Conservation (phyloP, 2,329 filamentous ascomycete genomes). For the Niveomyces coronatus region DNA sequence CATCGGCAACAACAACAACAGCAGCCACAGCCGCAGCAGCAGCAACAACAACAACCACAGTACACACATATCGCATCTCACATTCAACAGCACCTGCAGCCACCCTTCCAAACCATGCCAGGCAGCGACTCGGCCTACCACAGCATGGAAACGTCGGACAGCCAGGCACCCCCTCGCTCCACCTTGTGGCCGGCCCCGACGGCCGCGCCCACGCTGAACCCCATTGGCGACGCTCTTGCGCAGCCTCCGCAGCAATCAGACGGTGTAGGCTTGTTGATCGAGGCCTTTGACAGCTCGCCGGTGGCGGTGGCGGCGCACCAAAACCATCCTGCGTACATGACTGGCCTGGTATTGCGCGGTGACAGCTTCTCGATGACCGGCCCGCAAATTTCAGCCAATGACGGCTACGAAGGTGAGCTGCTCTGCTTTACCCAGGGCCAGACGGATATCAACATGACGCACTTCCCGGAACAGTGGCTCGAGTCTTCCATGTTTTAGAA, state of each 20-base stretch:
- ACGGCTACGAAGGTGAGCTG: constrained; percentile 37
- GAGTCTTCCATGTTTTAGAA: no score
- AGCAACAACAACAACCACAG: no score
- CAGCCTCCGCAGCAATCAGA: constrained; percentile 16
- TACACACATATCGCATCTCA: no score
- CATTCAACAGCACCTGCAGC: no score
- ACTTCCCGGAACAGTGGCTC: neutral
- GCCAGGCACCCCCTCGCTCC: no score
- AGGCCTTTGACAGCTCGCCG: constrained; percentile 27
- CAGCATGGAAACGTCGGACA: no score
- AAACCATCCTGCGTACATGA: neutral
- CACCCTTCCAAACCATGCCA: no score
- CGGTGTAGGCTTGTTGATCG: constrained; percentile 31
- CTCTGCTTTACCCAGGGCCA: constrained; percentile 32
- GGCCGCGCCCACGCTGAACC: neutral
- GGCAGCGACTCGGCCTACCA: no score
- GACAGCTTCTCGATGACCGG: constrained; percentile 6
- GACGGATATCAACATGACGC: neutral
- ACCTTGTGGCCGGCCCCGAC: no score
- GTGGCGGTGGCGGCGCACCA: constrained; percentile 8
- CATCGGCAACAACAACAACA: constrained; percentile 10
- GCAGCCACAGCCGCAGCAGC: constrained; percentile 9
- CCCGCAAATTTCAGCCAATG: constrained; percentile 25
- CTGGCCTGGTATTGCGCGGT: neutral
- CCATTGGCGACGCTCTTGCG: neutral